Evolutionary conservation across 2,329 filamentous ascomycete genomes (phyloP), one percentile per base, ranked within the genome.

Genomic region (Phaeosphaeria sp.): DNA sequence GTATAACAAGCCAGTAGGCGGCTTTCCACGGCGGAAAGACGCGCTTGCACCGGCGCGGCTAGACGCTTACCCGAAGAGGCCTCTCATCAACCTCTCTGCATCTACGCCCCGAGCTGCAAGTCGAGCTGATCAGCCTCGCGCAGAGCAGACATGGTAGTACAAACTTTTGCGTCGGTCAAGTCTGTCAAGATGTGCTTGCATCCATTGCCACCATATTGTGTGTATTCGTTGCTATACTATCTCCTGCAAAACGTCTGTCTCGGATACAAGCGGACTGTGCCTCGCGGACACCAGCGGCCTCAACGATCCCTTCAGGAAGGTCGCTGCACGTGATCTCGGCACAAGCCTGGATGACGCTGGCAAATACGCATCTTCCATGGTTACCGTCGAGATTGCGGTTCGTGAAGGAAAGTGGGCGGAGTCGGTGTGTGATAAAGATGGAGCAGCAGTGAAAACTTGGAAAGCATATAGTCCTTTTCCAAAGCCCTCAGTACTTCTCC

Each of bases 311-410:
- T 55, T 66, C 55, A 55, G 61, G 66, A 55, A 62, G 54, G 59
- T 55, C 50, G 56, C 55, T 44, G 54, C 65, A 66, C 62, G 66
- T 69, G 66, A 63, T 63, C 68, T 71, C 66, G 68, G 68, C 66
- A 68, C 67, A 71, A 67, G 63, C 36, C 41, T 36, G 22, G 54
- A 68, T 68, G 63, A 67, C 68, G 66, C 56, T 60, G 50, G 51
- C 15, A 56, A 42, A 56, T 50, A 55, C 62, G 52, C 57, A 63
- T 54, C 49, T 63, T 53, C 46, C 55, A 60, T 62, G 52, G 54
- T 54, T 52, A 50, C 50, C 39, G 58, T 58, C 23, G 52, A 59
- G 57, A 48, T 46, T 39, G 63, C 67, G 67, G 67, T 65, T 69
- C 50, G 54, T 62, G 54, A 67, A 70, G 67, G 67, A 53, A 65